phyloP scores from a whole-genome alignment of 1,139 yeast species.

The Eremothecium cymbalariae region DNA sequence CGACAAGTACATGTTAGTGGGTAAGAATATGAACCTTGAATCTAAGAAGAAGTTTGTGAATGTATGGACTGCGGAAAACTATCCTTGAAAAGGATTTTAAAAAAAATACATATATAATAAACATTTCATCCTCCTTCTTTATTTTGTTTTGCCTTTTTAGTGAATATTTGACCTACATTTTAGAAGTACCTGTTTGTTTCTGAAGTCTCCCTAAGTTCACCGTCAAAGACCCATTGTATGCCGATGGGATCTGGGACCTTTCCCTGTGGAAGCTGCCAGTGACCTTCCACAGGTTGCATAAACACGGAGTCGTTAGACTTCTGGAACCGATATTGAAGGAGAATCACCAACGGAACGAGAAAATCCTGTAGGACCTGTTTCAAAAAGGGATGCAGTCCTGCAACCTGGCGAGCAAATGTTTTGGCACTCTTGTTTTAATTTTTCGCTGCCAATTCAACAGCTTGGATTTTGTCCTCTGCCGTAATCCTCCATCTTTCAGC shows the following conservation, averaged over 20 bases:
- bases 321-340: constrained; percentile 25
- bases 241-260: constrained; percentile 20
- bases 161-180: not conserved
- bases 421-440: not conserved
- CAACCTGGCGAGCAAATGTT: not conserved
- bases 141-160: too few relatives aligned
- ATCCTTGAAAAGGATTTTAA: too few relatives aligned
- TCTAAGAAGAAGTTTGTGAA: constrained; percentile 33
- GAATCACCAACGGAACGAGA: constrained; percentile 23
- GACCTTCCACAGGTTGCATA: constrained; percentile 21
- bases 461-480: constrained; percentile 4
- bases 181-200: constrained; percentile 8
- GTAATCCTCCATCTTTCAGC: constrained; percentile 7
- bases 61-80: constrained; percentile 13
- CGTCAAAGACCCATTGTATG: constrained; percentile 19
- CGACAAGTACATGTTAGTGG: constrained; percentile 36
- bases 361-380: constrained; percentile 17
- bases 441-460: constrained; percentile 14
- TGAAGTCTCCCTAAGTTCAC: constrained; percentile 5
- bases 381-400: constrained; percentile 12
- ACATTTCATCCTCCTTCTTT: too few relatives aligned
- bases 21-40: constrained; percentile 28
- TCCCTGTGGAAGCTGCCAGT: constrained; percentile 22
- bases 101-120: constrained; percentile 1
- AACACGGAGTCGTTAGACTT: constrained; percentile 25